Base-by-base conservation (phyloP, 2,329 filamentous ascomycete species). In the Talaromyces marneffei region DNA sequence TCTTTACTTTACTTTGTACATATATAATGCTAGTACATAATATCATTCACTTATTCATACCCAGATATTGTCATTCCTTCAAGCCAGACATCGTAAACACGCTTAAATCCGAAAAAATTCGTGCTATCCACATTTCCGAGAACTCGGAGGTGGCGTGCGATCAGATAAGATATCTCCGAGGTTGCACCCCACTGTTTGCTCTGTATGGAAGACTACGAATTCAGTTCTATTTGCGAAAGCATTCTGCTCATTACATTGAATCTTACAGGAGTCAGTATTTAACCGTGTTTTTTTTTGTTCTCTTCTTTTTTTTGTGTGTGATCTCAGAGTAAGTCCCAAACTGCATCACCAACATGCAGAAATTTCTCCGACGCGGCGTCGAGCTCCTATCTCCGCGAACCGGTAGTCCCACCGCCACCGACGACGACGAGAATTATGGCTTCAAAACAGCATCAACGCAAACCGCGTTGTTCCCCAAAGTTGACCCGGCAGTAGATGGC, bases 401-500 rank as follows among this genome's bases (percentile, higher is more conserved):
- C 59, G 55, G 57, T 31, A 67, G 65, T 56, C 57, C 61, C 14
- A 65, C 66, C 63, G 66, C 60, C 35, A 60, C 58, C 2, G 62
- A 64, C 61, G 72, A 73, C 62, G 31, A 55, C 25, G 52, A 54
- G 10, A 54, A 54, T 10, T 37, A 35, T 31, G 78, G 77, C 27
- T 84, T 85, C 67, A 67, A 70, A 44, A 83, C 77, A 27, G 79
- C 80, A 27, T 72, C 77, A 9, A 75, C 76, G 48, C 75, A 74
- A 52, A 76, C 78, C 44, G 75, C 78, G 35, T 81, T 97, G 9
- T 97, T 97, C 74, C 79, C 86, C 57, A 85, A 84, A 67, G 91
- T 91, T 39, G 83, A 89, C 69, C 85, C 89, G n/a, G 81, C 83
- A 3, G 77, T 90, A 44, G 93, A 97, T 75, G 93, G 92, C 65